These are phyloP conservation scores for Cenococcum geophilum DNA, from an alignment of 495 filamentous ascomycete genomes.

Conservation along the genomic window DNA sequence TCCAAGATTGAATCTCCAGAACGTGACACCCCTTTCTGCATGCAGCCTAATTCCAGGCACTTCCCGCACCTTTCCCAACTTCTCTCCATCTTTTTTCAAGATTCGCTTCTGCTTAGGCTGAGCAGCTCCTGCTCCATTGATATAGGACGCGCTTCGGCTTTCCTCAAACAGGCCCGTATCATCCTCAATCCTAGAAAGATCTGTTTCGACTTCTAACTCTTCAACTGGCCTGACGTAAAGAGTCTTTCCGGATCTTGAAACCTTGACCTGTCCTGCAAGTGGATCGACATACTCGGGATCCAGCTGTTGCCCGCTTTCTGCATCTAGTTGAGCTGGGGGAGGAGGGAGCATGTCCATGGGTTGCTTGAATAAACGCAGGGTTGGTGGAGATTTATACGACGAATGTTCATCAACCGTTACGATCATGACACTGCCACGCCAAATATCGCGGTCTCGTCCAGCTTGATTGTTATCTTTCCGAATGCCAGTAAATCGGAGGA, in stretches of 20 bases:
- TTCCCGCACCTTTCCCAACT: slow-evolving; percentile 66
- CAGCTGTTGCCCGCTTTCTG: slow-evolving; percentile 54
- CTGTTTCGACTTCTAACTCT: slow-evolving; percentile 62
- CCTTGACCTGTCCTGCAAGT: slow-evolving; percentile 76
- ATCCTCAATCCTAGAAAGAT: slow-evolving; percentile 68
- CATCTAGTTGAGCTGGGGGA: slow-evolving; percentile 63
- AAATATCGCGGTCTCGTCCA: slow-evolving; percentile 61
- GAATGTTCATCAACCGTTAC: slow-evolving; percentile 79
- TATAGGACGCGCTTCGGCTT: slow-evolving; percentile 40
- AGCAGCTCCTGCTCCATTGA: slow-evolving; percentile 33
- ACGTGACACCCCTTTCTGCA: slow-evolving; percentile 79
- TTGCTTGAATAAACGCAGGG: slow-evolving; percentile 75
- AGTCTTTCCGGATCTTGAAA: slow-evolving; percentile 70
- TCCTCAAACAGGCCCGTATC: slow-evolving; percentile 74
- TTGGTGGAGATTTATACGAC: slow-evolving; percentile 70
- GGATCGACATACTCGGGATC: slow-evolving; percentile 82
- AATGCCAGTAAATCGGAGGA: slow-evolving; percentile 85
- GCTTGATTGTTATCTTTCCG: slow-evolving; percentile 44
- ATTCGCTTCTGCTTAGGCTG: slow-evolving; percentile 26
- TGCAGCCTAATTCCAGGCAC: slow-evolving; percentile 77
- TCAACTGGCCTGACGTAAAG: slow-evolving; percentile 84
- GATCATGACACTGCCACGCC: slow-evolving; percentile 91
- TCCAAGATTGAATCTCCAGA: slow-evolving; percentile 94
- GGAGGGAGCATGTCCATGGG: slow-evolving; percentile 77
- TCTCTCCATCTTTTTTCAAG: slow-evolving; percentile 58